Conservation (phyloP, 2,329 filamentous ascomycete genomes). For the Tolypocladium ophioglossoides region DNA sequence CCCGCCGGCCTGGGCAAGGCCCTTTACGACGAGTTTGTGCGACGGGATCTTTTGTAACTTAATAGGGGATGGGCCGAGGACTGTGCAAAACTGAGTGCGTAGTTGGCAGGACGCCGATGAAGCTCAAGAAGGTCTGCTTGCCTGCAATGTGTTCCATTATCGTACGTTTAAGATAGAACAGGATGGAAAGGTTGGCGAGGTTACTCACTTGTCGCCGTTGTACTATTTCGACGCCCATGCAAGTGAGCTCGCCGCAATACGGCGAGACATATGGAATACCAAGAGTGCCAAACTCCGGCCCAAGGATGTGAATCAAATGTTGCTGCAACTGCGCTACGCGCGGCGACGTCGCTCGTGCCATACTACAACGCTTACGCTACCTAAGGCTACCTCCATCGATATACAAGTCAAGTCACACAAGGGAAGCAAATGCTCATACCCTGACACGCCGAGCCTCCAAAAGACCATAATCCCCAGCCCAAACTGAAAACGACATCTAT, state of each 20-base stretch:
- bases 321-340: not conserved
- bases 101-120: constrained; percentile 13
- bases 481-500: not conserved
- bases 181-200: constrained; percentile 1
- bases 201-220: not conserved
- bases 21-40: constrained; percentile 89
- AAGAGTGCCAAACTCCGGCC: no score
- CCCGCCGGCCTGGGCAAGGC: constrained; percentile 88
- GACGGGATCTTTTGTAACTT: constrained; percentile 80
- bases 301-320: not conserved
- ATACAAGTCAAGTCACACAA: not conserved
- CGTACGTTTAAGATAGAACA: constrained; percentile 23
- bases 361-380: not conserved
- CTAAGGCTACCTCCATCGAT: not conserved
- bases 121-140: constrained; percentile 6
- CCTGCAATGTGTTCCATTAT: constrained; percentile 17
- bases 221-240: not conserved
- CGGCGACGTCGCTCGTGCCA: not conserved
- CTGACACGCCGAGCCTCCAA: not conserved
- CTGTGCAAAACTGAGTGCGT: constrained; percentile 6
- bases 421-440: not conserved
- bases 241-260: not conserved
- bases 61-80: not conserved
- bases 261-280: not conserved
- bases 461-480: not conserved